Evolutionary conservation across 2,329 filamentous ascomycete genomes (phyloP).

Genomic region (Hypoxylon sp.): DNA sequence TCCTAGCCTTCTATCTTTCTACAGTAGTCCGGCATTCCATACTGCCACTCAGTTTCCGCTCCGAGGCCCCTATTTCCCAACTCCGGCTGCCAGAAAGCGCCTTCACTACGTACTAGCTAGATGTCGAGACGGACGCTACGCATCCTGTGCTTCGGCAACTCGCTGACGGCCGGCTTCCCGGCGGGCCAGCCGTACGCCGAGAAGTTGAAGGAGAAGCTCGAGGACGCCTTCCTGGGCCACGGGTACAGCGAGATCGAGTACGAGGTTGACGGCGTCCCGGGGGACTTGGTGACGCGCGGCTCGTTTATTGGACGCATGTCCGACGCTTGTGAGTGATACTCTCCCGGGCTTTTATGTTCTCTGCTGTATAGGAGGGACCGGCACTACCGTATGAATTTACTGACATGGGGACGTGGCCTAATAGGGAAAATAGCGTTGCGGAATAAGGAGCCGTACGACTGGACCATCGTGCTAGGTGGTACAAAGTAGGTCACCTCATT

Average conservation of each 20-base stretch:
- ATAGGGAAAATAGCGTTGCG: constrained; percentile 23
- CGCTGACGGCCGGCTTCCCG: constrained; percentile 69
- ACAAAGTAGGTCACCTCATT: constrained; percentile 65
- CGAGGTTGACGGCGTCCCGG: constrained; percentile 63
- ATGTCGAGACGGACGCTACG: constrained; percentile 55
- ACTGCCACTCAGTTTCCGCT: neutral
- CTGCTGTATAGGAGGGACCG: neutral
- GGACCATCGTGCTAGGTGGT: constrained; percentile 73
- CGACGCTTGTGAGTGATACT: constrained; percentile 43
- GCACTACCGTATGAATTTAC: neutral
- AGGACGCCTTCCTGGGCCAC: constrained; percentile 59
- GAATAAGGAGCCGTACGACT: constrained; percentile 56
- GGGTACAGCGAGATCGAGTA: constrained; percentile 53
- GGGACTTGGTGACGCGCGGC: constrained; percentile 61
- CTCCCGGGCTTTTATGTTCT: neutral
- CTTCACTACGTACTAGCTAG: too few species aligned
- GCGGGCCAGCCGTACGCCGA: constrained; percentile 66
- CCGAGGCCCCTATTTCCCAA: too few species aligned
- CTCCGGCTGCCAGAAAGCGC: too few species aligned
- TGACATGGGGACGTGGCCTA: neutral
- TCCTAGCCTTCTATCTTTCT: neutral
- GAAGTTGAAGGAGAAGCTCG: constrained; percentile 61
- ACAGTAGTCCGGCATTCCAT: neutral
- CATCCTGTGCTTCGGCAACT: constrained; percentile 75
- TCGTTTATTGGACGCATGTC: constrained; percentile 51